phyloP scores from a whole-genome alignment of 208 protist species.

The Leishmania mexicana region DNA sequence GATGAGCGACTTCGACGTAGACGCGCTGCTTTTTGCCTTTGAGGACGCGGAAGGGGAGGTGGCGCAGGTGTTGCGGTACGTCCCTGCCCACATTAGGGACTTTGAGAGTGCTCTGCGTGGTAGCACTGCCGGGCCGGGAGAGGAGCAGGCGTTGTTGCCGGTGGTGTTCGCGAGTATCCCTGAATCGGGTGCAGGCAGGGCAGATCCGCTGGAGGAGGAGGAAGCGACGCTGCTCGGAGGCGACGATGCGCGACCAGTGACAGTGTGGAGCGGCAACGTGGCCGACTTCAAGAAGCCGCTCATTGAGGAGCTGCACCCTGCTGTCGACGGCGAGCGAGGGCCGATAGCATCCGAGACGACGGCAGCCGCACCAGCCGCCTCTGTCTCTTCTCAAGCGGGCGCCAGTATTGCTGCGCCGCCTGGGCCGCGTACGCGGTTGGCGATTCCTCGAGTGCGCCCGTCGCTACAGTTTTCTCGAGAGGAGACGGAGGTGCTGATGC shows the following conservation, averaged over 20 bases:
- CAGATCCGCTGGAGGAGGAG: conserved; percentile 61
- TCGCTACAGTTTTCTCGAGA: conserved; percentile 51
- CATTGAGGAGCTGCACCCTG: conserved; percentile 46
- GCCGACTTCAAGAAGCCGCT: conserved; percentile 69
- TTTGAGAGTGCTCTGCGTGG: conserved; percentile 50
- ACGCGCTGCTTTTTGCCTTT: conserved; percentile 64
- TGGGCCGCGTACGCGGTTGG: conserved; percentile 35
- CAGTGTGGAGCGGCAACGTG: conserved; percentile 83
- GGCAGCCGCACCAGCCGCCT: neutral
- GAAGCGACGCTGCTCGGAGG: conserved; percentile 36
- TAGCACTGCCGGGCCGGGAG: conserved; percentile 7
- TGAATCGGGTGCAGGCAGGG: neutral
- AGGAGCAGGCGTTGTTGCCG: neutral
- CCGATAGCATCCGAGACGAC: neutral
- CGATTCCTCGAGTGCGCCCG: conserved; percentile 54
- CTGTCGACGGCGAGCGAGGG: neutral
- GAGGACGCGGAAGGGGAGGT: conserved; percentile 81
- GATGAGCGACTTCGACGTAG: conserved; percentile 69
- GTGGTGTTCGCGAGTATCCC: conserved; percentile 24
- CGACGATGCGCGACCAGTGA: conserved; percentile 33
- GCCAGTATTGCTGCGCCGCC: neutral
- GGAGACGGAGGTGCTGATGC: conserved; percentile 53
- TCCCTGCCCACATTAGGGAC: conserved; percentile 60
- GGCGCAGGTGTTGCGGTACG: conserved; percentile 58
- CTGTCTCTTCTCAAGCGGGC: neutral